These are phyloP conservation scores for Striga hermonthica DNA, from an alignment of 305 asterid genomes.

Conservation along the genomic window DNA sequence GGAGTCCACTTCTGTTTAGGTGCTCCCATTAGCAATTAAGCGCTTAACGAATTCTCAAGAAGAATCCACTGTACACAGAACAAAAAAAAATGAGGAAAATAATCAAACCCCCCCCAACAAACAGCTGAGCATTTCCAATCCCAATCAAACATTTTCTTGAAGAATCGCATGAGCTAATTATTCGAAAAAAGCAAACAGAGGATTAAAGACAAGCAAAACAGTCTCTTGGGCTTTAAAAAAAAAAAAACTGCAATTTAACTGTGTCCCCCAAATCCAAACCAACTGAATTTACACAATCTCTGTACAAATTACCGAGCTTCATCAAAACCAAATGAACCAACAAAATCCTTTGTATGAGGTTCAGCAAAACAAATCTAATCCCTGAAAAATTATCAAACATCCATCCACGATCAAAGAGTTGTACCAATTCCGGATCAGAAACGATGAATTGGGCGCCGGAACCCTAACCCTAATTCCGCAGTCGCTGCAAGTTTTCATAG, in stretches of 20 bases:
- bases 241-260: not conserved
- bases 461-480: constrained; percentile 44
- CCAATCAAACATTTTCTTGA: too few species aligned
- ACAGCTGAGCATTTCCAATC: not conserved
- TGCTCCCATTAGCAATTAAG: constrained; percentile 67
- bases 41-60: constrained; percentile 19
- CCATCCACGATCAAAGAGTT: not conserved
- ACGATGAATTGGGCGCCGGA: constrained; percentile 20
- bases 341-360: not conserved
- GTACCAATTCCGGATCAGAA: not conserved
- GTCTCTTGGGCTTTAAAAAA: not conserved
- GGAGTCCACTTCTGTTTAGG: constrained; percentile 99
- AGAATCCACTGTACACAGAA: constrained; percentile 27
- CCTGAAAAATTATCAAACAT: not conserved
- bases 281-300: not conserved
- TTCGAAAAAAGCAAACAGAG: too few species aligned
- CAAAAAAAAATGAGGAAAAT: too few species aligned
- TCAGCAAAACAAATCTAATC: not conserved
- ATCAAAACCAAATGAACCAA: not conserved
- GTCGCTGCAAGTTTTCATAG: not conserved
- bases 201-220: not conserved
- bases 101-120: not conserved
- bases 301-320: constrained; percentile 1
- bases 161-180: too few species aligned
- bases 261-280: constrained; percentile 18